Evolutionary conservation across 257 asterid genomes (phyloP), one percentile per base, ranked within the genome.

Genomic region (Nicotiana otophora): DNA sequence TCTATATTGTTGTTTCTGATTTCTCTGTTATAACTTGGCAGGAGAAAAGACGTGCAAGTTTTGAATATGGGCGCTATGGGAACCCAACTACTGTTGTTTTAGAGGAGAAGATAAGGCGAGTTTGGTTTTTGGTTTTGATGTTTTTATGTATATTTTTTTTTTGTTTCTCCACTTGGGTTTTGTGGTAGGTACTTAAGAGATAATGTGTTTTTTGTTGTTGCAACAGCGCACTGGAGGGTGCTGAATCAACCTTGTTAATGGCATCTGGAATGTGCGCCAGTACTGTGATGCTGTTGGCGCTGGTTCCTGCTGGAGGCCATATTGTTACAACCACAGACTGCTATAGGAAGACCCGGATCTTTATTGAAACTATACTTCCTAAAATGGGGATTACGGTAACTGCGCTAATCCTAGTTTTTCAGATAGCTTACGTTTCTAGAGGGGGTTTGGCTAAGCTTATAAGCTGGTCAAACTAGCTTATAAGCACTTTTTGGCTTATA

Each of bases 201-300:
- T 57, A 82, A 81, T 36, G 7, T 75, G 2, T 75, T 77, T 62
- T 67, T 80, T 81, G 83, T 83, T 30, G 81, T 64, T 80, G 48
- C 61, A 83, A 87, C 91, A 95, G 98, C 88, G 98, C 98, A 30
- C 93, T 95, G 85, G 98, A 95, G 89, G 98, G 98, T 62, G 97
- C 98, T 85, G 97, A 93, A 81, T 85, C 97, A 81, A 94, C 98
- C 82, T 83, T 94, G 82, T 42, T 94, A 80, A 33, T 91, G 91
- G 95, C 98, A 74, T 94, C 98, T 86, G 98, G 98, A 86, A 94
- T 94, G 98, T 93, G 98, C 82, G 93, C 92, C 77, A 93, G 97
- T 90, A 92, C 97, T 33, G 93, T 90, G 84, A 51, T 95, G 95
- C 76, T 95, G 89, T 74, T 92, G 95, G 95, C 98, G 20, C 89